Conservation (phyloP, 176 grass and related monocot genomes). For the Miscanthus lutarioriparius region DNA sequence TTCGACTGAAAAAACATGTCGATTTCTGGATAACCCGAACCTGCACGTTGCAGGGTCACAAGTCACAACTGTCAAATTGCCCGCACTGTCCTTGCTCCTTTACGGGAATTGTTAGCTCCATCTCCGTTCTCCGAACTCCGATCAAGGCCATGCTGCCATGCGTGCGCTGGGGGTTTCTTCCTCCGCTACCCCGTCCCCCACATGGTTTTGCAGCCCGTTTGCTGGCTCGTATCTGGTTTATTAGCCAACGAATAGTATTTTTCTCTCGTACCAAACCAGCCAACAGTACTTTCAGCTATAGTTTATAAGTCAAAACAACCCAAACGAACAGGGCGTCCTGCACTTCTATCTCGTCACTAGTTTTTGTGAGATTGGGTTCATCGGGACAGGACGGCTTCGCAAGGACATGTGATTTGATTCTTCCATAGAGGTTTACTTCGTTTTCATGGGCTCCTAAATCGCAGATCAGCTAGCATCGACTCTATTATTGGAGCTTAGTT, state of each 20-base stretch:
- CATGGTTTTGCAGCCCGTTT: not conserved
- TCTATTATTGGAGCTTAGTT: slow-evolving; percentile 10
- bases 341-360: not conserved
- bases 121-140: not conserved
- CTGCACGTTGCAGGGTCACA: not conserved
- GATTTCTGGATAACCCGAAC: no score
- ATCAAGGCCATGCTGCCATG: not conserved
- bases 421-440: slow-evolving; percentile 10
- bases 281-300: no score
- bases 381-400: not conserved
- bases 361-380: slow-evolving; percentile 1
- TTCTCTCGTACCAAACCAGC: no score
- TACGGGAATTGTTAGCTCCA: not conserved
- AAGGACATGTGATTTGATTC: slow-evolving; percentile 40
- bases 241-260: no score
- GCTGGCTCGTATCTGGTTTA: no score
- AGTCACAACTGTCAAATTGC: not conserved
- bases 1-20: no score
- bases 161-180: not conserved
- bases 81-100: not conserved
- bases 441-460: slow-evolving; percentile 24
- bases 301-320: no score
- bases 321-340: not conserved
- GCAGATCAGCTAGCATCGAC: not conserved
- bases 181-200: not conserved